Evolutionary conservation across 2,329 filamentous ascomycete species (phyloP), one percentile per base, ranked within the genome.

Genomic region (Delphinella strobiligena): DNA sequence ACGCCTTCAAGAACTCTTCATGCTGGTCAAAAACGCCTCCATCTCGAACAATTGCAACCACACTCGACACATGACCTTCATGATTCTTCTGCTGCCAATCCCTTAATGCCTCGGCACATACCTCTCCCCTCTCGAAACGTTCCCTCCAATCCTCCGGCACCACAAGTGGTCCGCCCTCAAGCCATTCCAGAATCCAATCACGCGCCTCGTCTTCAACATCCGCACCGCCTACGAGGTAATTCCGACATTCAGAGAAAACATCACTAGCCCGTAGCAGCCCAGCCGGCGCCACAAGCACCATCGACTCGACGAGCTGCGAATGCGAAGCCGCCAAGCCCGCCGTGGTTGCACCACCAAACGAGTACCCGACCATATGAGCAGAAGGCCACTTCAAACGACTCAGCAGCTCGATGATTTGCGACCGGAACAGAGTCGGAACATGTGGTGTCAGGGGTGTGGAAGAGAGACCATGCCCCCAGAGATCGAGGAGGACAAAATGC

Each of bases 381-480:
- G 53, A 45, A 0, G 48, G 9, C 71, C 69, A 74, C 0, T 38
- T 10, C 1, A 74, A 44, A 2, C 58, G 49, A 1, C 49, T 51
- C 3, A 74, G 46, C 1, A 73, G 19, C 1, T 42, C 43, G 4
- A 64, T 56, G 0, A 74, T 39, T 3, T 68, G 48, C 0, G 12
- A 12, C 34, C 68, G 62, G 41, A 74, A 73, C 1, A 72, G 43
- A 0, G 39, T 30, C 0, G 62, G 45, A 0, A 54, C 54, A 38
- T 73, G 68, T 0, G 69, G 48, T 0, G 49, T 19, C 1, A 66
- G 2, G 0, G 70, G 70, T 0, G 69, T 72, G 4, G 66, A 63
- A 19, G 56, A 64, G n/a, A 74, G 51, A 0, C 70, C 70, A 37
- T 74, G 71, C 19, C 71, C 71, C 68, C 67, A 74, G 9, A 67